Conservation (phyloP, 2,329 filamentous ascomycete species). For the Penicillium sp. region DNA sequence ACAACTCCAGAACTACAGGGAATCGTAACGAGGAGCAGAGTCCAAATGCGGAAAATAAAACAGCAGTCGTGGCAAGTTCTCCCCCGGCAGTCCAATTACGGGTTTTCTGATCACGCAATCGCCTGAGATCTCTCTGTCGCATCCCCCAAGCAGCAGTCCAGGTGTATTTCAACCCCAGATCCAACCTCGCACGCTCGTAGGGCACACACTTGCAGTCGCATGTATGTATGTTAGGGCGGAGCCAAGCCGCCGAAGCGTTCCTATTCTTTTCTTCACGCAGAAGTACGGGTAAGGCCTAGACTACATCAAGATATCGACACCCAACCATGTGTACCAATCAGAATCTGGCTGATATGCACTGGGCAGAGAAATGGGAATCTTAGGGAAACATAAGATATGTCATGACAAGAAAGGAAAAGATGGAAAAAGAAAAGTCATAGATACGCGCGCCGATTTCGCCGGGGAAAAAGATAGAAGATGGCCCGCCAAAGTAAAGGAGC, state of each 20-base stretch:
- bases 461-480: constrained; percentile 7
- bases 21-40: background rate
- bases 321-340: constrained; percentile 14
- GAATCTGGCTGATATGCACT: constrained; percentile 10
- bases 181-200: background rate
- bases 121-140: background rate
- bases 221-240: background rate
- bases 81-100: background rate
- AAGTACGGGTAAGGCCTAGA: constrained; percentile 1
- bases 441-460: constrained; percentile 24
- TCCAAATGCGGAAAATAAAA: background rate
- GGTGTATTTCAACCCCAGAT: background rate
- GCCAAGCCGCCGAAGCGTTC: background rate
- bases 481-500: constrained; percentile 13
- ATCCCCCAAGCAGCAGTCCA: background rate
- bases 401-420: constrained; percentile 10
- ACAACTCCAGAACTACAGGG: background rate
- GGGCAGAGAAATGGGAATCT: constrained; percentile 22
- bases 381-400: constrained; percentile 17
- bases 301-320: constrained; percentile 14
- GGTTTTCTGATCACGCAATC: background rate
- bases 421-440: constrained; percentile 9
- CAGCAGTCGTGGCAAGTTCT: background rate
- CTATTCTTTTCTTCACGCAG: constrained; percentile 8
- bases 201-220: background rate